phyloP scores from a whole-genome alignment of 176 grass and related monocot species.

The Musa troglodytarum region DNA sequence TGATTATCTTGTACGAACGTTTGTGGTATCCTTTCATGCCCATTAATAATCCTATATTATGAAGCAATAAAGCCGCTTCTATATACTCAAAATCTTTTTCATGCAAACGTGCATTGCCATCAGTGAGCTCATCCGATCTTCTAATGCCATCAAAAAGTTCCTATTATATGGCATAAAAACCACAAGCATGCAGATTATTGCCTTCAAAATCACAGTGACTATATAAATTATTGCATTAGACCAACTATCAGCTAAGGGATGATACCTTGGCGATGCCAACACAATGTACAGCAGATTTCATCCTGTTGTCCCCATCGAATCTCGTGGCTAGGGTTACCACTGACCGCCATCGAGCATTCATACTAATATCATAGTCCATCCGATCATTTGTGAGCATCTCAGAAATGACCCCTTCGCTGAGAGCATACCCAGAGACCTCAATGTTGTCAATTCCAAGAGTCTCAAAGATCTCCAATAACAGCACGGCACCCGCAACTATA shows the following conservation, averaged over 20 bases:
- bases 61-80: constrained; percentile 7
- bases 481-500: neutral
- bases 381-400: constrained; percentile 10
- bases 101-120: neutral
- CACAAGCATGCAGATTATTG: neutral
- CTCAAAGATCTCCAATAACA: constrained; percentile 8
- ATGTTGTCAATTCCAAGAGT: constrained; percentile 10
- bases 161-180: constrained; percentile 2
- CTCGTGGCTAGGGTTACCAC: constrained; percentile 1
- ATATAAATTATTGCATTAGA: neutral
- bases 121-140: neutral
- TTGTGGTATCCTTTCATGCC: constrained; percentile 5
- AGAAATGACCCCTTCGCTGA: constrained; percentile 1
- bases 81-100: constrained; percentile 11
- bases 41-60: constrained; percentile 5
- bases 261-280: constrained; percentile 12
- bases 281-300: neutral
- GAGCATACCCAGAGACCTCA: constrained; percentile 13
- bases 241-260: neutral
- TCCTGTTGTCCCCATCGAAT: neutral
- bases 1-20: constrained; percentile 11
- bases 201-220: neutral
- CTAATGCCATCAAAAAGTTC: constrained; percentile 9
- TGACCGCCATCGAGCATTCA: neutral
- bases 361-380: neutral